phyloP scores from a whole-genome alignment of 345 rosid species.

The Pistacia integerrima region DNA sequence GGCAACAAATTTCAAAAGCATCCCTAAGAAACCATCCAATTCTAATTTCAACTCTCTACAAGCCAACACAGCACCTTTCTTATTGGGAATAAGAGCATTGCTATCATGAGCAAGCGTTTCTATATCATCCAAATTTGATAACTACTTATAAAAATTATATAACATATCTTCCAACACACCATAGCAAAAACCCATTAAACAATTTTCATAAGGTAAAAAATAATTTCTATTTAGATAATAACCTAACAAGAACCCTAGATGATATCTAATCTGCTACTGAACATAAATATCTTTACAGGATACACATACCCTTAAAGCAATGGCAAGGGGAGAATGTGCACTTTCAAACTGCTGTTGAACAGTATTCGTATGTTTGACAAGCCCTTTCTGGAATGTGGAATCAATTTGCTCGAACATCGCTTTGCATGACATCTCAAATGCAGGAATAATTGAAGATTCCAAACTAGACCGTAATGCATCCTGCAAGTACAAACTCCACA shows the following conservation, averaged over 20 bases:
- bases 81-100: neutral
- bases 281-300: neutral
- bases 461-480: conserved; percentile 61
- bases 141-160: neutral
- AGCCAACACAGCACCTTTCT: neutral
- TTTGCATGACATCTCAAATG: conserved; percentile 79
- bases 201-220: neutral
- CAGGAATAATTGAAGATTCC: conserved; percentile 70
- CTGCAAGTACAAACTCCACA: conserved; percentile 38
- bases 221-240: neutral
- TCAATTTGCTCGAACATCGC: conserved; percentile 78
- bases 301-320: conserved; percentile 58
- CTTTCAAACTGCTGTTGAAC: conserved; percentile 72
- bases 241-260: neutral
- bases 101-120: neutral
- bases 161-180: neutral
- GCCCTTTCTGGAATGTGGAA: conserved; percentile 59
- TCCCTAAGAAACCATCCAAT: neutral
- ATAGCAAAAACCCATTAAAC: neutral
- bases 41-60: neutral
- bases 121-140: neutral
- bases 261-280: neutral
- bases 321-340: conserved; percentile 61
- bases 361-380: conserved; percentile 53
- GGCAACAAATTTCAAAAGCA: neutral